Percentiles rank a stretch among this genome's conserved stretches.
phyloP scores from a whole-genome alignment of 257 asterid genomes.

The Asclepias syriaca region DNA sequence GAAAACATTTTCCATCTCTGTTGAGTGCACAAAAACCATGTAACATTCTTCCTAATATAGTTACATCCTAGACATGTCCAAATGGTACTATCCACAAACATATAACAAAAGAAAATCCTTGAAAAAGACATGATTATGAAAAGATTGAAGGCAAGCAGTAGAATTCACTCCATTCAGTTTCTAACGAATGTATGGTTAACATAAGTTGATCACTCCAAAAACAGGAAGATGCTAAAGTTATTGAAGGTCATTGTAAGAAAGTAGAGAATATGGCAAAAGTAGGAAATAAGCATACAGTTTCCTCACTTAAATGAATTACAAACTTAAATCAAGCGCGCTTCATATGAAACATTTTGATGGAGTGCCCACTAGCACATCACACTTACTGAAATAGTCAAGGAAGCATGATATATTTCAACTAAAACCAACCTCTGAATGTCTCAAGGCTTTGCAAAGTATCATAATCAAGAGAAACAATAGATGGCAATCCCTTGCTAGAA shows the following conservation, averaged over 20 bases:
- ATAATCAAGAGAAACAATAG: constrained; percentile 80
- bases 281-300: neutral
- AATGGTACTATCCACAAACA: neutral
- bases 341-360: neutral
- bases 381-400: neutral
- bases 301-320: neutral
- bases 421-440: constrained; percentile 64
- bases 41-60: neutral
- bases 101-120: neutral
- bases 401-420: constrained; percentile 10
- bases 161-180: neutral
- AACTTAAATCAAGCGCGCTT: neutral
- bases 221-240: neutral
- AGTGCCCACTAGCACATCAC: neutral
- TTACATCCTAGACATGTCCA: neutral
- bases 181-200: neutral
- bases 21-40: neutral
- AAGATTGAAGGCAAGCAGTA: neutral
- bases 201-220: constrained; percentile 2
- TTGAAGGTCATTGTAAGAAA: neutral
- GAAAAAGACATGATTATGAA: neutral
- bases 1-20: neutral
- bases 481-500: constrained; percentile 74
- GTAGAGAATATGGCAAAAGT: neutral
- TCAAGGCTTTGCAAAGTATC: constrained; percentile 89